Base-by-base conservation (phyloP, 768 basidiomycete genomes). In the Glaciozyma martinii region DNA sequence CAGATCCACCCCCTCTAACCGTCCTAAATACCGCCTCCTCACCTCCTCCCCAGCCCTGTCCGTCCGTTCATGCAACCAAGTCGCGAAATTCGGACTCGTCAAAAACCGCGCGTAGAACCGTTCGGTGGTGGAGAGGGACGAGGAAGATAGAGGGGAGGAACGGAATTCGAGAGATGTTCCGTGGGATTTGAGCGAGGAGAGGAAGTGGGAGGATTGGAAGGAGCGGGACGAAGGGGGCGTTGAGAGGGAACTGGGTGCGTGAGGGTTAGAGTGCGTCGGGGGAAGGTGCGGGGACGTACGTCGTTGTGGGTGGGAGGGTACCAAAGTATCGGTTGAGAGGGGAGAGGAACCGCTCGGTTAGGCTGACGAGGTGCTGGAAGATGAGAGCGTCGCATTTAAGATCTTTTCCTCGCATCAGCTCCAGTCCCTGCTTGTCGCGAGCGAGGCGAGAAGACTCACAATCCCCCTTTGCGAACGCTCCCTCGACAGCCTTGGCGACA, bases 321-420 rank as follows among this genome's bases (percentile, higher is more conserved):
- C 88, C 87, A 49, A 97, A 84, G 79, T 97, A 97, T 69, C 93
- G 84, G 71, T 93, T 86, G 7, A 98, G 81, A 0, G 94, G 94
- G 3, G 89, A 86, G 27, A 97, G 82, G 66, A 98, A 80, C 60
- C 86, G 86, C 25, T 86, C 88, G 1, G 94, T 90, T 53, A 93
- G 82, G 47, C 87, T 83, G 60, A 84, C 84, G 75, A 98, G 90
- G 74, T 97, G 90, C 78, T 81, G 59, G 84, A 82, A 60, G 82
- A 90, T 33, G 13, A 73, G 66, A 0, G 73, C 72, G 64, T 78
- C 78, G 74, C 83, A 83, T 47, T 82, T 81, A 12, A 68, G 44
- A 54, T 72, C 74, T 72, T 59, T 29, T n/a, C 21, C 23, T 19
- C 49, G 6, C 13, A 27, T 47, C 50, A 63, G 29, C 53, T 46